phyloP scores from a whole-genome alignment of 805 yeast species.

The Starmerella sp. region DNA sequence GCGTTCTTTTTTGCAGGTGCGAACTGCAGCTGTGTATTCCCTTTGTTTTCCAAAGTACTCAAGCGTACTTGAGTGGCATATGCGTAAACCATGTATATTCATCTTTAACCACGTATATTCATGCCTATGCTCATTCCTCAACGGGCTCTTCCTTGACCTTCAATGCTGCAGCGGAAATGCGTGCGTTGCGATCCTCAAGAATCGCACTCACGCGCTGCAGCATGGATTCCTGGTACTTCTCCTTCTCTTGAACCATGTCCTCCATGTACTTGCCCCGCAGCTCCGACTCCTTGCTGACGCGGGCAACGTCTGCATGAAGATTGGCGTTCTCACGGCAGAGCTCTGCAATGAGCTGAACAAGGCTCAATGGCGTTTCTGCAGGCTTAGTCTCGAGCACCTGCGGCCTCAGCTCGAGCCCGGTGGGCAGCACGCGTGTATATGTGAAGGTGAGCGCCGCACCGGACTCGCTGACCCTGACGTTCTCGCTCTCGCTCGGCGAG shows the following conservation, averaged over 20 bases:
- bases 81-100: too few relatives aligned
- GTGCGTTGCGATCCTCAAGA: conserved; percentile 14
- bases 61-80: too few relatives aligned
- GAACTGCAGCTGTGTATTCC: too few relatives aligned
- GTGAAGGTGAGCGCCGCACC: background rate
- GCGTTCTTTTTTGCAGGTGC: too few relatives aligned
- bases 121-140: background rate
- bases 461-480: background rate
- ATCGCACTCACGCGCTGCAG: conserved; percentile 15
- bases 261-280: background rate
- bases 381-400: background rate
- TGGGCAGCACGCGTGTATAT: background rate
- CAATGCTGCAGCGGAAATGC: background rate
- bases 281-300: background rate
- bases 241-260: conserved; percentile 18
- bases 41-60: too few relatives aligned
- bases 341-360: background rate
- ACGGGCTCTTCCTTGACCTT: background rate
- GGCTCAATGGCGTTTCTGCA: background rate
- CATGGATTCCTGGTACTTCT: conserved; percentile 10
- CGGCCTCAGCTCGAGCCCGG: conserved; percentile 15
- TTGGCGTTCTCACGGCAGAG: background rate
- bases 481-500: too few relatives aligned
- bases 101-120: too few relatives aligned
- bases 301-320: background rate